These are phyloP conservation scores for Cyclotella choctawhatcheeana DNA, from an alignment of 108 stramenopile species.

Conservation along the genomic window DNA sequence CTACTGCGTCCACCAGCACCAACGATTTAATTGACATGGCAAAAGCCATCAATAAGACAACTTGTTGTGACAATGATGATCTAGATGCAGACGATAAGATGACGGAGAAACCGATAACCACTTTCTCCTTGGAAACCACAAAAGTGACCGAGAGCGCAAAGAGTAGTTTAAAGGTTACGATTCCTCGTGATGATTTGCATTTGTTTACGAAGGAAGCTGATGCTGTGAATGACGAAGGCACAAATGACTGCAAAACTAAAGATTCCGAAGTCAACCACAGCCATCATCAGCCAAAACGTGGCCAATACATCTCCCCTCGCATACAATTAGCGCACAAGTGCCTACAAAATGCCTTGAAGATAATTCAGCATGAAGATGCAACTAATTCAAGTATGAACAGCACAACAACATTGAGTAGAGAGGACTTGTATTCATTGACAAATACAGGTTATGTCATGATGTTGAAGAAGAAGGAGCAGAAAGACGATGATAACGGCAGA, in stretches of 20 bases:
- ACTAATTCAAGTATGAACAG: neutral
- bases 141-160: no score
- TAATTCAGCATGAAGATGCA: constrained; percentile 8
- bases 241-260: neutral
- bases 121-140: no score
- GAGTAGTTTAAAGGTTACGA: no score
- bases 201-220: no score
- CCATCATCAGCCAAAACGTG: neutral
- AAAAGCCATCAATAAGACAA: no score
- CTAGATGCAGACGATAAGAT: no score
- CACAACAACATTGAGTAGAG: neutral
- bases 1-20: neutral
- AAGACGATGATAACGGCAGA: neutral
- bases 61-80: no score
- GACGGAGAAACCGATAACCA: no score
- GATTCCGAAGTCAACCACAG: neutral
- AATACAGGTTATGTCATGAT: constrained; percentile 1
- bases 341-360: constrained; percentile 14
- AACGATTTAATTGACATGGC: no score
- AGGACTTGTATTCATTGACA: neutral
- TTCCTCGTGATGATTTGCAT: no score
- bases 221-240: neutral
- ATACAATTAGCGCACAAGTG: constrained; percentile 18
- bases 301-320: constrained; percentile 3
- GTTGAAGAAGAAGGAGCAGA: constrained; percentile 12